Conservation (phyloP, 345 rosid genomes). For the Adansonia digitata region DNA sequence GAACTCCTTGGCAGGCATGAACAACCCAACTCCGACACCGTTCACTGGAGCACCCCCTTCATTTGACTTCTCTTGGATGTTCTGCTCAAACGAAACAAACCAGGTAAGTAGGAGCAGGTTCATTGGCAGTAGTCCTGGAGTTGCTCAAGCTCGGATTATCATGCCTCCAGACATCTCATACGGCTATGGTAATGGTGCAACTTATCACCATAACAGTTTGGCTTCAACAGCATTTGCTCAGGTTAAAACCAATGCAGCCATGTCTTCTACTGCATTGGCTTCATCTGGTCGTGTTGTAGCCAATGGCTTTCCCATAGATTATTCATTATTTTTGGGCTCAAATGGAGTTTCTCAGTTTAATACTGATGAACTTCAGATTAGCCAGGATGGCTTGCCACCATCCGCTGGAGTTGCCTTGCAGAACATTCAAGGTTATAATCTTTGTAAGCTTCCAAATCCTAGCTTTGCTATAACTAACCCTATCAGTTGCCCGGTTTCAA, state of each 20-base stretch:
- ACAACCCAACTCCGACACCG: constrained; percentile 13
- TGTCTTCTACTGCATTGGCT: constrained; percentile 6
- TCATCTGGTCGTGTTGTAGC: constrained; percentile 1
- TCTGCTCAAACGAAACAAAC: neutral
- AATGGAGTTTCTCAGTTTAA: constrained; percentile 12
- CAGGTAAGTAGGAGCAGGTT: constrained; percentile 5
- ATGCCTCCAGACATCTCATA: constrained; percentile 3
- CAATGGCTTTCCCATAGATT: neutral
- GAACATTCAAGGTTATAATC: constrained; percentile 5
- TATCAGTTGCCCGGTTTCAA: constrained; percentile 13
- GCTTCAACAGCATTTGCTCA: constrained; percentile 5
- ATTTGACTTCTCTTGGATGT: neutral
- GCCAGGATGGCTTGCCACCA: constrained; percentile 3
- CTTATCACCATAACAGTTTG: constrained; percentile 4
- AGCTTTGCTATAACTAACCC: neutral
- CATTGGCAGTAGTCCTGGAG: constrained; percentile 1
- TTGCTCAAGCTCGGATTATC: constrained; percentile 7
- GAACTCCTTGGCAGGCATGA: constrained; percentile 2
- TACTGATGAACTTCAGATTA: neutral
- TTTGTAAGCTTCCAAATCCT: constrained; percentile 15
- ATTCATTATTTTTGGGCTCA: constrained; percentile 19
- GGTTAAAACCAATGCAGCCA: neutral
- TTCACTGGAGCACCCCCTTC: constrained; percentile 2
- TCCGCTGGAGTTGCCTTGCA: constrained; percentile 5
- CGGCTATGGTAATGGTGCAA: neutral